Evolutionary conservation across 1,284 basidiomycete species (phyloP).

Genomic region (Austroboletus olivaceoglutinosus): DNA sequence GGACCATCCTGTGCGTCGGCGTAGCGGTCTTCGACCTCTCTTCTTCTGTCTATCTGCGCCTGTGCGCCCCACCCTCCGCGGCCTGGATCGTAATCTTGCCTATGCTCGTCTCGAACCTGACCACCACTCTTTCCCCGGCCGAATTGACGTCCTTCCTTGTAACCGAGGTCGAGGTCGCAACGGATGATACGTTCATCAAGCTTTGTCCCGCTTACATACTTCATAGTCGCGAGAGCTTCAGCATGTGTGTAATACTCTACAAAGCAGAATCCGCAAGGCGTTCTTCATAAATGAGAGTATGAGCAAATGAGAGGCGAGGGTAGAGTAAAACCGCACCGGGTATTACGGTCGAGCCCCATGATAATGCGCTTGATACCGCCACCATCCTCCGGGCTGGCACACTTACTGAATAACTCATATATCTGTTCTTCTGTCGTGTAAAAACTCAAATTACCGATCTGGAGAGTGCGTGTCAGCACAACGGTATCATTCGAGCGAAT

Average conservation of each 20-base stretch:
- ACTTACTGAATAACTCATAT: constrained; percentile 96
- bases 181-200: constrained; percentile 99
- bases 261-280: constrained; percentile 99
- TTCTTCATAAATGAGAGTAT: constrained; percentile 49
- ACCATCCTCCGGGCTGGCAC: constrained; percentile 84
- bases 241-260: constrained; percentile 98
- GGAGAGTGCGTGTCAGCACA: constrained; percentile 14
- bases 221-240: constrained; percentile 91
- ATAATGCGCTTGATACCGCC: constrained; percentile 98
- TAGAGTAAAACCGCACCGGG: constrained; percentile 55
- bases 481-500: neutral
- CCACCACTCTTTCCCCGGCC: constrained; percentile 96
- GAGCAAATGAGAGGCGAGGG: constrained; percentile 2
- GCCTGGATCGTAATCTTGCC: constrained; percentile 96
- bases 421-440: constrained; percentile 99
- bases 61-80: constrained; percentile 96
- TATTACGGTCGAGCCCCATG: constrained; percentile 97
- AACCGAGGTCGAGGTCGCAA: constrained; percentile 97
- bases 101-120: constrained; percentile 93
- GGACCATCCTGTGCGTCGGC: constrained; percentile 78
- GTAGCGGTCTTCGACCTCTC: constrained; percentile 89
- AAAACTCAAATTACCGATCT: constrained; percentile 97
- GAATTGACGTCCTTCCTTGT: constrained; percentile 96
- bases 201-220: constrained; percentile 95
- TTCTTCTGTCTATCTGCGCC: constrained; percentile 78